Evolutionary conservation across 305 asterid species (phyloP).

Genomic region (Fraxinus nigra): DNA sequence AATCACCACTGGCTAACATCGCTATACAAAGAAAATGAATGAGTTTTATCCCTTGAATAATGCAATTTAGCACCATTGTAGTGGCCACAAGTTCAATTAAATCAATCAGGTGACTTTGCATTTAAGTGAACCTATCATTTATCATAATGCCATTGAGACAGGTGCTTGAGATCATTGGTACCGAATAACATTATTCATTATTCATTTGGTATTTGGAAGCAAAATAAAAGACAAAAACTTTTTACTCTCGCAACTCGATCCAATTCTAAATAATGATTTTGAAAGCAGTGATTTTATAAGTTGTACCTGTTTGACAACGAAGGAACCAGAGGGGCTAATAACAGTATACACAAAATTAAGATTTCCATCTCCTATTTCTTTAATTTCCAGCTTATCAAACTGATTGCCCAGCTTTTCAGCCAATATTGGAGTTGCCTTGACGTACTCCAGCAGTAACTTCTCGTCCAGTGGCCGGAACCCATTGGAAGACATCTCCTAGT

Average conservation of each 20-base stretch:
- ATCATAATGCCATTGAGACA: too few species aligned
- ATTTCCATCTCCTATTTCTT: constrained; percentile 97
- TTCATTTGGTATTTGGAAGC: background rate
- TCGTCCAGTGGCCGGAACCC: constrained; percentile 72
- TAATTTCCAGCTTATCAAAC: constrained; percentile 57
- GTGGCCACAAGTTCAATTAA: too few species aligned
- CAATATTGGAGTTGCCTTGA: constrained; percentile 71
- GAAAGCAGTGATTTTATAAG: background rate
- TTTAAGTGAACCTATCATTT: too few species aligned
- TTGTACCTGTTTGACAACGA: constrained; percentile 84
- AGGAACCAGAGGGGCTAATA: constrained; percentile 50
- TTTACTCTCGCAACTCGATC: background rate
- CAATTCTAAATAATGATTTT: background rate
- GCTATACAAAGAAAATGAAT: background rate
- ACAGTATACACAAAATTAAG: constrained; percentile 90
- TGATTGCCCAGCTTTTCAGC: constrained; percentile 58
- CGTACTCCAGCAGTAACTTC: constrained; percentile 63
- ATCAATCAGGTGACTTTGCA: too few species aligned
- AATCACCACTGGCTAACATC: background rate
- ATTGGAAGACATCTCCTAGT: constrained; percentile 48
- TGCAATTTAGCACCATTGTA: too few species aligned
- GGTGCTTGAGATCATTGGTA: too few species aligned
- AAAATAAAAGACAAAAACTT: background rate
- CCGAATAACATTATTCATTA: too few species aligned
- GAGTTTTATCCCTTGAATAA: too few species aligned